Evolutionary conservation across 2,329 filamentous ascomycete genomes (phyloP), one percentile per base, ranked within the genome.

Genomic region (Penicillium sp.): DNA sequence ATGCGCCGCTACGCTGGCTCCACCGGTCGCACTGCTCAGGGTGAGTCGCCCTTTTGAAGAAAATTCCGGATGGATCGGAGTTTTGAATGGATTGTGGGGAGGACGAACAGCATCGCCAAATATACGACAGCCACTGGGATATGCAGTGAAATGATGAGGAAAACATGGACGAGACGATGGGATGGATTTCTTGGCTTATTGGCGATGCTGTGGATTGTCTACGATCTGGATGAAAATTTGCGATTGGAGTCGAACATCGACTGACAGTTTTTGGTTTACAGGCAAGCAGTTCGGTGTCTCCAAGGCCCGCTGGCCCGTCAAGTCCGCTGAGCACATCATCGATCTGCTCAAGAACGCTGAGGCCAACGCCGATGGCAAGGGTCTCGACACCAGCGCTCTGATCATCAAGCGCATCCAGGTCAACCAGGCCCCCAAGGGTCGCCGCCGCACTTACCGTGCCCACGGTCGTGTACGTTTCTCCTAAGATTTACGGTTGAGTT

Each of bases 381-480:
- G 92, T 74, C 90, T 96, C 75, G 92, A 99, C 82, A 97, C 92
- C 77, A 88, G 88, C 82, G 95, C 95, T 86, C 85, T 99, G 77
- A 82, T 97, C 78, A 90, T 99, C 83, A 97, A 97, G 90, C 95
- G 97, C 89, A 99, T 99, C 83, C 94, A 99, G 85, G 94, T 99
- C 86, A 99, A 99, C 90, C 94, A 99, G 86, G 95, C 94, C 72
- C 94, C 94, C 75, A 97, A 97, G 89, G 93, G 97, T 86, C 89
- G 94, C 79, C 88, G 94, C 83, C 89, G 94, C 81, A 99, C 94
- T 78, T 99, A 99, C 90, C 92, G 94, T 88, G 95, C 95, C 67
- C 94, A 99, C 87, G 94, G 94, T 88, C 92, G 94, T 85, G 93
- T 97, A 95, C 74, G 92, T 91, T 72, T 56, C 55, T 51, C 22